Base-by-base conservation (phyloP, 2,329 filamentous ascomycete species). In the Teratosphaeria gauchensis region DNA sequence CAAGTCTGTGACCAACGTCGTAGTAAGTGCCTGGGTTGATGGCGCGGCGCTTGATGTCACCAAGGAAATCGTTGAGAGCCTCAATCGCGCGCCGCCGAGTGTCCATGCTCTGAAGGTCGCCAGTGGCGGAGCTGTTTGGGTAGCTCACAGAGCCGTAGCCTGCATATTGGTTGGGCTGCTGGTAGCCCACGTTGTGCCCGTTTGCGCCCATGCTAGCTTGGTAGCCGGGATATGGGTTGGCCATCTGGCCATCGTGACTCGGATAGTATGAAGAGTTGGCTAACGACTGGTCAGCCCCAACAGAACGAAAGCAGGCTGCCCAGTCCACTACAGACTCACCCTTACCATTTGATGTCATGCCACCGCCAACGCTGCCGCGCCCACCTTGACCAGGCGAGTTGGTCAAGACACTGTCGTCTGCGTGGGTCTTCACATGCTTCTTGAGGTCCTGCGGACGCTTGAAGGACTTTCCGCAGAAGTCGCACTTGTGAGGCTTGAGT, bases 361-460 rank as follows among this genome's bases (percentile, higher is more conserved):
- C 66, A 53, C 65, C 62, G 54, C 58, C 59, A 51, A 62, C 59
- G 24, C 58, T 62, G 56, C 58, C 63, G 55, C 65, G 61, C 19
- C 63, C 67, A 31, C 66, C 66, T 30, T 84, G 82, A 67, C 85
- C 83, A 3, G 84, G 84, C 52, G 84, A 86, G 66, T 83, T 80
- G 61, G 84, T 79, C 62, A 84, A 79, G 48, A 95, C 90, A 51
- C 91, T 95, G 76, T 96, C 92, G 71, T 97, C 92, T 68, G 92
- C 92, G 72, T 97, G 92, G 4, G 92, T 97, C 85, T 97, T 99
- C 76, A 97, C 91, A 74, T 99, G 94, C 80, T 99, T 99, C 85
- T 99, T 97, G 69, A 99, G 76, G 79, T 99, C 94, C 78, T 99
- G 94, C 2, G 94, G 94, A 35, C 94, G 89, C 84, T 99, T 99